These are phyloP conservation scores for Trichophyton rubrum DNA, from an alignment of 2,329 filamentous ascomycete genomes.

Conservation along the genomic window DNA sequence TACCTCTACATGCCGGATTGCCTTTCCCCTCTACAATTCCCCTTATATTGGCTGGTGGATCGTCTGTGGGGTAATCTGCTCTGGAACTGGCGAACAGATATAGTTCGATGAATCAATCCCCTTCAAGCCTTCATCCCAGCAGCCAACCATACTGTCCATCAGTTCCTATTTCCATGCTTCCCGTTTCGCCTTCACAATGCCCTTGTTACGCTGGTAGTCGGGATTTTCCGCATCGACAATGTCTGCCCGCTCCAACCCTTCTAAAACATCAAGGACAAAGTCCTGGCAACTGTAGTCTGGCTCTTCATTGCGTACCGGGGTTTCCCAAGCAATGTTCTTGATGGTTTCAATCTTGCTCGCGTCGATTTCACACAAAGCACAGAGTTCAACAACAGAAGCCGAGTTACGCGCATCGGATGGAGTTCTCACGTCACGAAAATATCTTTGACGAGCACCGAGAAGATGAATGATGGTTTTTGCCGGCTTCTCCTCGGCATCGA, in stretches of 20 bases:
- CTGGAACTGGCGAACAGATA: background rate
- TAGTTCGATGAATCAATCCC: background rate
- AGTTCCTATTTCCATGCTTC: slow-evolving; percentile 4
- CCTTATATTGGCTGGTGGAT: slow-evolving; percentile 9
- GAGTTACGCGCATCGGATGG: no score
- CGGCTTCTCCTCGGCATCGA: background rate
- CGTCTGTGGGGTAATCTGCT: slow-evolving; percentile 8
- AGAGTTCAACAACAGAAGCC: background rate
- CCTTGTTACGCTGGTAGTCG: slow-evolving; percentile 1
- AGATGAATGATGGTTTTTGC: slow-evolving; percentile 6
- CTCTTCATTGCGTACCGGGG: slow-evolving; percentile 15
- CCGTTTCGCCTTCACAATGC: background rate
- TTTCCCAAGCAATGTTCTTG: slow-evolving; percentile 11
- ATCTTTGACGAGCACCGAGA: slow-evolving; percentile 5
- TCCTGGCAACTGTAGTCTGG: slow-evolving; percentile 19
- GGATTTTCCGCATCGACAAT: slow-evolving; percentile 10
- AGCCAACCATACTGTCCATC: background rate
- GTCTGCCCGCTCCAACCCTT: slow-evolving; percentile 10
- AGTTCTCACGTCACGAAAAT: background rate
- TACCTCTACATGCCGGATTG: slow-evolving; percentile 19
- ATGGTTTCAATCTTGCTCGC: slow-evolving; percentile 8
- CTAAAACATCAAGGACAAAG: slow-evolving; percentile 18
- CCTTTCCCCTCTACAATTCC: slow-evolving; percentile 16
- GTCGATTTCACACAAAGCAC: background rate
- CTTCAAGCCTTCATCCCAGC: background rate